Base-by-base conservation (phyloP, 768 basidiomycete species). In the Collybia sordida region DNA sequence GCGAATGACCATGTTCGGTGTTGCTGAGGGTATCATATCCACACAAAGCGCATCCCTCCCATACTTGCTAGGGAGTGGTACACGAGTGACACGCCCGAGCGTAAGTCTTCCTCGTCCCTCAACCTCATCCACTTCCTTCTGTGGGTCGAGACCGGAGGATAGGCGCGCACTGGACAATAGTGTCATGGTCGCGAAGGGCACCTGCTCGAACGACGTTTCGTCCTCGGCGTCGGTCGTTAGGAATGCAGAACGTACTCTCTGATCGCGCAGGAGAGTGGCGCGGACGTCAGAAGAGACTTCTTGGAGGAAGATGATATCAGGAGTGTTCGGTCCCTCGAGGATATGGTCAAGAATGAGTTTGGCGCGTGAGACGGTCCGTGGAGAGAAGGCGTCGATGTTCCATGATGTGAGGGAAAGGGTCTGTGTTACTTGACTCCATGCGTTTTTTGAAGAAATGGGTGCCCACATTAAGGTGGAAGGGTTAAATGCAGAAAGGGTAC, bases 281-380 rank as follows among this genome's bases (percentile, higher is more conserved):
- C 69, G 66, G 52, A 67, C 68, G 43, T 53, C 52, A 24, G 59
- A 39, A 31, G 59, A 59, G 56, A 73, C 71, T 64, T 72, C 72
- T 65, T 73, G 70, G 57, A 73, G 64, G 58, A 66, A 62, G 34
- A 73, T 62, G 44, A 73, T 69, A 53, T 73, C 70, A 36, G 71
- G 64, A 50, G 15, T 42, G 36, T 63, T 66, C 5, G 57, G 50
- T 57, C 54, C 58, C 37, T 70, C 47, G 47, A 73, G 59, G 57
- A 73, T 65, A 54, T 59, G 50, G 47, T 47, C 47, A 45, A 72
- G 63, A 62, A 72, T 56, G 58, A 64, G 64, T 47, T 64, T 59
- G 63, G 69, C 52, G 43, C 72, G 69, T 59, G 59, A 19, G 57
- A 69, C 53, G 55, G 60, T 51, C 42, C 60, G 53, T 28, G 63